Evolutionary conservation across 768 basidiomycete species (phyloP).

Genomic region (Gloeophyllum trabeum): DNA sequence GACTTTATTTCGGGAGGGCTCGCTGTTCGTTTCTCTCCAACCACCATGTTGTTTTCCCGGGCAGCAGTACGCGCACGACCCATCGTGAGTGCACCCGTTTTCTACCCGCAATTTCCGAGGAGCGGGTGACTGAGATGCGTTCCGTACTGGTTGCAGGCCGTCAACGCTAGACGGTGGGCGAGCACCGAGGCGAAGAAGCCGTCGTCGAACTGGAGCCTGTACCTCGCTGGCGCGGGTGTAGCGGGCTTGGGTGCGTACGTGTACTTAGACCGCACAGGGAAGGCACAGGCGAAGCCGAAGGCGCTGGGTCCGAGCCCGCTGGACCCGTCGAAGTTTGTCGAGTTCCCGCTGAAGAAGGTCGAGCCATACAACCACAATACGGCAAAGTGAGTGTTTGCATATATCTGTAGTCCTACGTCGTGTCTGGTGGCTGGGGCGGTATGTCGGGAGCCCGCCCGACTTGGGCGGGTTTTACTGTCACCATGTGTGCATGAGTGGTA

Average conservation of each 20-base stretch:
- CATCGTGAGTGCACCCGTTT: conserved; percentile 26
- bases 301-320: conserved; percentile 35
- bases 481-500: too few relatives aligned
- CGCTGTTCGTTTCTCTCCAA: too few relatives aligned
- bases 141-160: too few relatives aligned
- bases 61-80: conserved; percentile 28
- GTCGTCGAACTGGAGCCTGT: conserved; percentile 13
- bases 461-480: too few relatives aligned
- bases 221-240: conserved; percentile 19
- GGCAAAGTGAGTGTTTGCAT: conserved; percentile 49
- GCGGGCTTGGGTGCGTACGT: conserved; percentile 29
- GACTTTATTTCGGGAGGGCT: too few relatives aligned
- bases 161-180: too few relatives aligned
- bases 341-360: conserved; percentile 75
- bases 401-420: too few relatives aligned
- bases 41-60: conserved; percentile 33
- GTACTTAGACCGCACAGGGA: conserved; percentile 32
- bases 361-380: conserved; percentile 94
- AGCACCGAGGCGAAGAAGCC: conserved; percentile 35
- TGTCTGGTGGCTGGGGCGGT: too few relatives aligned
- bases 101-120: too few relatives aligned
- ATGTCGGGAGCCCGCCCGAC: too few relatives aligned
- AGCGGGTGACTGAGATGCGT: too few relatives aligned
- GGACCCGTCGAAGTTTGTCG: conserved; percentile 62
- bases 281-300: conserved; percentile 32